Conservation (phyloP, 768 basidiomycete species). For the Stropharia rugosoannulata region DNA sequence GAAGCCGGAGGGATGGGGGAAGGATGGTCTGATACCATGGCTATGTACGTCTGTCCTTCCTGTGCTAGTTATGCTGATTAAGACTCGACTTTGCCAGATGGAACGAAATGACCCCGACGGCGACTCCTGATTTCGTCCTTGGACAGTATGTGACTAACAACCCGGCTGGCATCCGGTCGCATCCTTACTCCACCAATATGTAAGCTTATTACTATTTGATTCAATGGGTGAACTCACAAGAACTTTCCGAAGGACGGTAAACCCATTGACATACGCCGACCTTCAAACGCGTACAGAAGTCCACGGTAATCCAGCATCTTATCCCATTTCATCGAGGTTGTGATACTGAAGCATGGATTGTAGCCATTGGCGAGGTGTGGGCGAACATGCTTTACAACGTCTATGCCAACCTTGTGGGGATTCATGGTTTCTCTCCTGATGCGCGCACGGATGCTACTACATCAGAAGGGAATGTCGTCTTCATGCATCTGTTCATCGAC, state of each 20-base stretch:
- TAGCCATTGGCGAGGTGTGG: constrained; percentile 54
- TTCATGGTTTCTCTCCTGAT: constrained; percentile 30
- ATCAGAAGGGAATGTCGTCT: constrained; percentile 22
- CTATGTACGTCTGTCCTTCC: constrained; percentile 26
- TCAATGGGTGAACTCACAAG: neutral
- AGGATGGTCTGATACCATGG: constrained; percentile 59
- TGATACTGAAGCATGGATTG: neutral
- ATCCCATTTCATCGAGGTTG: neutral
- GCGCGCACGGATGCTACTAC: constrained; percentile 25
- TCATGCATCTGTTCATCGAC: constrained; percentile 22
- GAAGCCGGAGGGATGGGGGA: constrained; percentile 71
- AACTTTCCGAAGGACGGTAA: constrained; percentile 27
- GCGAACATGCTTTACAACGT: constrained; percentile 42
- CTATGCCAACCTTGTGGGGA: constrained; percentile 33
- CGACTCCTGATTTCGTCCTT: constrained; percentile 36
- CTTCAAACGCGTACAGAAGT: constrained; percentile 35
- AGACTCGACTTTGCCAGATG: constrained; percentile 24
- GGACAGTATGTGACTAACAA: constrained; percentile 55
- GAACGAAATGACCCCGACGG: constrained; percentile 38
- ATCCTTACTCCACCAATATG: constrained; percentile 52
- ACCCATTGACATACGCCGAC: constrained; percentile 36
- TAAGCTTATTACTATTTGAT: constrained; percentile 17
- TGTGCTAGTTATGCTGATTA: neutral
- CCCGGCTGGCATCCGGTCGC: constrained; percentile 50
- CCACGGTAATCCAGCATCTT: constrained; percentile 33